These are phyloP conservation scores for Paraglomus brasilianum DNA, from an alignment of 192 early-diverging fungal genomes.

Conservation along the genomic window DNA sequence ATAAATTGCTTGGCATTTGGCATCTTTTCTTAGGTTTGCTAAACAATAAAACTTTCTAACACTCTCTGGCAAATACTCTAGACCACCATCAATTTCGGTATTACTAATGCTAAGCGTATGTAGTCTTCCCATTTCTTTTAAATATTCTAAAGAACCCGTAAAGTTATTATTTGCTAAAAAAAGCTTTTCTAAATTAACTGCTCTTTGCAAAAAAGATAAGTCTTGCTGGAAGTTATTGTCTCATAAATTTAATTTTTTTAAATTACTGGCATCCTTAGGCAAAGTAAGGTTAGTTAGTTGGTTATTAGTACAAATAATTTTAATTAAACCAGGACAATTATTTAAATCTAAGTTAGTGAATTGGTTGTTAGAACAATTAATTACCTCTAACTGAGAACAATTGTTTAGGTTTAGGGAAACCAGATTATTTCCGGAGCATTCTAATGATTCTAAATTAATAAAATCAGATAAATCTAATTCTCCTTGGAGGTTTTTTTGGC, in stretches of 20 bases:
- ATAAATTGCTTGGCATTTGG: too few relatives aligned
- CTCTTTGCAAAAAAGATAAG: background rate
- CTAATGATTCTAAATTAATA: background rate
- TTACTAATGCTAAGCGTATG: background rate
- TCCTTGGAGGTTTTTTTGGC: background rate
- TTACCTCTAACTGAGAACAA: background rate
- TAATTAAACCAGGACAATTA: background rate
- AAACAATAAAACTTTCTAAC: background rate
- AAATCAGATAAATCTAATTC: conserved; percentile 12
- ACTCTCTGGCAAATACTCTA: background rate
- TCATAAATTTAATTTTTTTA: background rate
- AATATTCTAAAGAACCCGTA: background rate
- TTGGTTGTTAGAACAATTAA: background rate
- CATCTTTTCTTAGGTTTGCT: too few relatives aligned
- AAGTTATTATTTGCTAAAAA: background rate
- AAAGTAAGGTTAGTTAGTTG: background rate
- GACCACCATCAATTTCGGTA: background rate
- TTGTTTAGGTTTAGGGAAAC: background rate
- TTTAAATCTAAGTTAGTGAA: background rate
- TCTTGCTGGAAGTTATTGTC: conserved; percentile 7
- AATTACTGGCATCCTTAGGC: background rate
- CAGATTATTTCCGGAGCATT: conserved; percentile 3
- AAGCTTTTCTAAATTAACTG: background rate
- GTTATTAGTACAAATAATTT: background rate
- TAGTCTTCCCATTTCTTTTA: background rate